Percentiles rank a stretch among this genome's conserved stretches.
These are phyloP conservation scores for Sanghuangporus baumii DNA, from an alignment of 1,284 basidiomycete species.

Conservation along the genomic window DNA sequence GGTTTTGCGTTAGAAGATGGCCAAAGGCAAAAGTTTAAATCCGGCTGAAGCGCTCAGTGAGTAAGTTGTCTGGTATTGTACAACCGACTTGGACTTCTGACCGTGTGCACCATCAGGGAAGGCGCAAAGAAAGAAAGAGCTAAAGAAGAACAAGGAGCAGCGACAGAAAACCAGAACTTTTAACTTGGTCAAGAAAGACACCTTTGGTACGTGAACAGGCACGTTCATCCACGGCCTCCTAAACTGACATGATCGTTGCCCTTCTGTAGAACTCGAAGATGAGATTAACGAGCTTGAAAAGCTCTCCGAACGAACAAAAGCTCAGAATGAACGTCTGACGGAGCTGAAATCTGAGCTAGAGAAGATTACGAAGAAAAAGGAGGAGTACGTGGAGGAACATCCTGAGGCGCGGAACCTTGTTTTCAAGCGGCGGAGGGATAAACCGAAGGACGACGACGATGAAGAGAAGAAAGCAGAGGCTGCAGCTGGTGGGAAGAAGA, in stretches of 20 bases:
- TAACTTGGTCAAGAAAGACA: slow-evolving; percentile 84
- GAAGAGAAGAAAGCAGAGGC: slow-evolving; percentile 19
- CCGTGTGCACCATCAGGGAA: slow-evolving; percentile 60
- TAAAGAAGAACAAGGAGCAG: slow-evolving; percentile 90
- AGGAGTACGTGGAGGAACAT: slow-evolving; percentile 85
- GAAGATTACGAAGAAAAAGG: slow-evolving; percentile 78
- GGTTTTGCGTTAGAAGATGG: slow-evolving; percentile 44
- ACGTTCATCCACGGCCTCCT: background rate
- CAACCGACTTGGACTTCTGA: slow-evolving; percentile 13
- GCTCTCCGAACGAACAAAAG: slow-evolving; percentile 34
- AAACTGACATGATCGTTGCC: background rate
- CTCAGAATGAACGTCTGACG: slow-evolving; percentile 50
- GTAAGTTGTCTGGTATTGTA: slow-evolving; percentile 21
- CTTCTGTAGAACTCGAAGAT: slow-evolving; percentile 56
- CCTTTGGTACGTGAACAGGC: slow-evolving; percentile 46
- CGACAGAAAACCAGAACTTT: slow-evolving; percentile 77
- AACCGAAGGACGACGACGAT: slow-evolving; percentile 36
- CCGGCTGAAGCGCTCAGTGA: slow-evolving; percentile 81
- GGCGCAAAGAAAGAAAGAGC: slow-evolving; percentile 80
- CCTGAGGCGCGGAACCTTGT: slow-evolving; percentile 83
- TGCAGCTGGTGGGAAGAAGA: slow-evolving; percentile 33
- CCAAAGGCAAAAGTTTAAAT: slow-evolving; percentile 76
- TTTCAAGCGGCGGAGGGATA: slow-evolving; percentile 47
- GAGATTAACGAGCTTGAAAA: slow-evolving; percentile 62
- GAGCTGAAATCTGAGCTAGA: slow-evolving; percentile 75